Base-by-base conservation (phyloP, 225 moss, liverwort and hornwort genomes). In the Anthoceros angustus region DNA sequence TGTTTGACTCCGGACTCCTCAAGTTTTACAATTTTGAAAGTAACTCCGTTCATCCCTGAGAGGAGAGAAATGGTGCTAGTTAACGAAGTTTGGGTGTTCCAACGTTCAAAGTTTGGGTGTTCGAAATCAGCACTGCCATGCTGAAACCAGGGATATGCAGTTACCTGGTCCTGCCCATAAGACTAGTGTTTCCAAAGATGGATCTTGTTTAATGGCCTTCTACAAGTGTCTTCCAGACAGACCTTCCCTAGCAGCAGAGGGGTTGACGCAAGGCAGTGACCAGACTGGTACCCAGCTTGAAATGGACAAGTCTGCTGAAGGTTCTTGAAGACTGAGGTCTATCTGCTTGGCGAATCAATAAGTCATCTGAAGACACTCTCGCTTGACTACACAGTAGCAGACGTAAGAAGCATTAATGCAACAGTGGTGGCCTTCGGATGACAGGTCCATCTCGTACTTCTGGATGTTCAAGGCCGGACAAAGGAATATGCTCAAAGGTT, bases 391-490 rank as follows among this genome's bases (percentile, higher is more conserved):
- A 0, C 46, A 9, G 49, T 66, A 1, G 43, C 42, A 18, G 50
- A 79, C 40, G 8, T 64, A 8, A 24, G n/a, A 8, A 71, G 60
- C 25, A 41, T 73, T 11, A 67, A 77, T 15, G 41, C 69, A 20
- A 72, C 39, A 10, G 21, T 83, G 5, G 74, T 80, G 7, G 62
- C 60, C 8, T 83, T 81, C 45, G 79, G 74, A 26, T 20, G 77
- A 0, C 86, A 86, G 42, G 77, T 77, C 76, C 83, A 86, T 63
- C 46, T 86, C 12, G 40, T 82, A 3, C 25, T 82, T 39, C 72
- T 77, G 7, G 68, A 75, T 18, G 42, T 65, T 43, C 46, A 2
- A 40, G 15, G 0, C 76, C 86, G 12, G 38, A 48, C 0, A 0
- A 40, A 55, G 55, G 55, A 2, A 39, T 86, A 3, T 24, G 0